These are phyloP conservation scores for Lepiota venenata DNA, from an alignment of 768 basidiomycete species.

Conservation along the genomic window DNA sequence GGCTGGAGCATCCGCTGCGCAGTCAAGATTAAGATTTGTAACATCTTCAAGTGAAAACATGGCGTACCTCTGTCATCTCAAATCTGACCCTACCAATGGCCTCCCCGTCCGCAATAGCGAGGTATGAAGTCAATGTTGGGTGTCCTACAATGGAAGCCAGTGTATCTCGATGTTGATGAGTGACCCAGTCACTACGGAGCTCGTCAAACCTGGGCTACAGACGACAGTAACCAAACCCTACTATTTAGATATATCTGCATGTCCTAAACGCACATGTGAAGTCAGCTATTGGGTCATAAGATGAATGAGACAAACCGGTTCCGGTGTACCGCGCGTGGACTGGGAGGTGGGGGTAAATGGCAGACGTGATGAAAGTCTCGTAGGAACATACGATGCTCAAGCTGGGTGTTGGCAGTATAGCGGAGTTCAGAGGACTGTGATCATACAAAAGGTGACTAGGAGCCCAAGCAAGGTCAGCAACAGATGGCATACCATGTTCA, in stretches of 20 bases:
- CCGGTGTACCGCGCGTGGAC: slow-evolving; percentile 97
- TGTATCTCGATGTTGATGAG: slow-evolving; percentile 97
- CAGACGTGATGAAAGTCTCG: background rate
- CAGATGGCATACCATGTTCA: slow-evolving; percentile 39
- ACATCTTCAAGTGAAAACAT: background rate
- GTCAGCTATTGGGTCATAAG: slow-evolving; percentile 4
- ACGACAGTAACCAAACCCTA: slow-evolving; percentile 37
- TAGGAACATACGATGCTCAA: slow-evolving; percentile 79
- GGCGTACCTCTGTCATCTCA: slow-evolving; percentile 89
- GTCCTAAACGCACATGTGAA: slow-evolving; percentile 48
- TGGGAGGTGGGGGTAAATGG: slow-evolving; percentile 27
- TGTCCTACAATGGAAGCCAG: slow-evolving; percentile 91
- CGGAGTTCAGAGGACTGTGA: slow-evolving; percentile 83
- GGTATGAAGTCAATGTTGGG: slow-evolving; percentile 77
- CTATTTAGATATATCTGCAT: slow-evolving; percentile 97
- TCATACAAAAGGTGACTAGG: slow-evolving; percentile 11
- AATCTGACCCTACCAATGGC: slow-evolving; percentile 86
- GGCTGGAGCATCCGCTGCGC: slow-evolving; percentile 89
- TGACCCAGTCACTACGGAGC: slow-evolving; percentile 86
- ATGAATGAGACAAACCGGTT: slow-evolving; percentile 59
- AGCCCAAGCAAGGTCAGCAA: slow-evolving; percentile 8
- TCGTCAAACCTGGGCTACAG: slow-evolving; percentile 5
- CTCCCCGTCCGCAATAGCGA: slow-evolving; percentile 93
- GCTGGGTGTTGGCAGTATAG: slow-evolving; percentile 94
- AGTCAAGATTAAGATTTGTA: slow-evolving; percentile 11